Evolutionary conservation across 257 asterid genomes (phyloP), one percentile per base, ranked within the genome.

Genomic region (Penstemon newberryi): DNA sequence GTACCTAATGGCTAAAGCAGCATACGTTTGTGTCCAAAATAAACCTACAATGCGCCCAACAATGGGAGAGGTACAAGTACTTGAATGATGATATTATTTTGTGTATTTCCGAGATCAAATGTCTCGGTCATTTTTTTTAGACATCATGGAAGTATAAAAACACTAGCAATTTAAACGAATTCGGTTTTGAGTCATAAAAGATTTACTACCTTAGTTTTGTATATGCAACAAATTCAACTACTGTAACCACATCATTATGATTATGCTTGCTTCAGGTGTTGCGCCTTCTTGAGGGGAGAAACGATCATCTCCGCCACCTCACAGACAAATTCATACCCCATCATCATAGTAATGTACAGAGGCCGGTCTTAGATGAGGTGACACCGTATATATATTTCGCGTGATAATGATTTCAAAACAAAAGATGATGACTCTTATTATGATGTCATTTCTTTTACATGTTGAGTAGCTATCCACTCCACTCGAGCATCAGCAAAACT

Each of bases 1-100:
- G 62, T 87, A 89, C 84, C 82, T 80, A 74, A 87, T 89, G 95
- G 95, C 89, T 54, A 83, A 77, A 73, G 77, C 92, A 13, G 92
- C 96, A 2, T 89, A 72, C 66, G 58, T 87, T 63, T 85, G 96
- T 52, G 81, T 87, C 73, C 95, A 85, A 76, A 77, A 83, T 59
- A 82, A 85, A 60, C 95, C 96, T 0, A 85, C 76, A 71, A 81
- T 74, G 78, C 85, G 95, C 68, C 96, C 96, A 62, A 83, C 96
- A 54, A 87, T 85, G 95, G 86, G 83, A 2, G 89, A 89, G 92
- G 96, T 89, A 76, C 47, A 19, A 11, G 15, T 8, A 43, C 7
- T 60, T 36, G 2, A 25, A 25, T 25, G 33, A 25, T 25, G 33
- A 25, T 25, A 25, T 25, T 25, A 25, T 25, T 25, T 2, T 25